These are phyloP conservation scores for Teratosphaeria destructans DNA, from an alignment of 2,329 filamentous ascomycete genomes.

Conservation along the genomic window DNA sequence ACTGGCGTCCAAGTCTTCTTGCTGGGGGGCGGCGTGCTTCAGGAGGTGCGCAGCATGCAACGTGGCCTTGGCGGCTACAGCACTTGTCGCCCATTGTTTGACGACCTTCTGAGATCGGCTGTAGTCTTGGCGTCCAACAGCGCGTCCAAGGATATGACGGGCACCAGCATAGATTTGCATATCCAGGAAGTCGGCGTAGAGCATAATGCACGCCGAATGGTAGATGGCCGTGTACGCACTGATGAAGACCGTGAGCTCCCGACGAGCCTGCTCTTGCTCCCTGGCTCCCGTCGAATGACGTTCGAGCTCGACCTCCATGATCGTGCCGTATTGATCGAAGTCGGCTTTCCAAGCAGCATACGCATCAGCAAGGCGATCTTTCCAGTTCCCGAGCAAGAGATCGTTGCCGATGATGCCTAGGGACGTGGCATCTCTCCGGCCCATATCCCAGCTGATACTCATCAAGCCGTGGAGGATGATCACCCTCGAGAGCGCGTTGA, in stretches of 20 bases:
- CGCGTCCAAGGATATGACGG: constrained; percentile 47
- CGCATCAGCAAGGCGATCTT: constrained; percentile 39
- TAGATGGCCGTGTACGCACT: constrained; percentile 47
- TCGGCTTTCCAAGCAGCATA: constrained; percentile 51
- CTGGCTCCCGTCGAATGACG: constrained; percentile 14
- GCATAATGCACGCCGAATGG: constrained; percentile 46
- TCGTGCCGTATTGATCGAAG: constrained; percentile 43
- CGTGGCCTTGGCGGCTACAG: not conserved
- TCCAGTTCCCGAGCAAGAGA: constrained; percentile 31
- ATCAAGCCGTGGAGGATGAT: not conserved
- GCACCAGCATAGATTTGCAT: constrained; percentile 53
- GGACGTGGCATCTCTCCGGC: not conserved
- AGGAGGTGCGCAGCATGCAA: not conserved
- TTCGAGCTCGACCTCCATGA: constrained; percentile 25
- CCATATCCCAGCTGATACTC: not conserved
- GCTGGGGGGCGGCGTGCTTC: not conserved
- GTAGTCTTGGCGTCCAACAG: constrained; percentile 42
- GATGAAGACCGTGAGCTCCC: constrained; percentile 38
- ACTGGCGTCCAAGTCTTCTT: not conserved
- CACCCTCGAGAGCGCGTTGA: not conserved
- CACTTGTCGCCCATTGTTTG: constrained; percentile 20
- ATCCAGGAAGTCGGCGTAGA: constrained; percentile 50
- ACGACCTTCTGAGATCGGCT: constrained; percentile 40
- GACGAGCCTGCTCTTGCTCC: not conserved
- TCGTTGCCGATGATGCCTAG: not conserved